Base-by-base conservation (phyloP, 2,329 filamentous ascomycete species). In the Trichoderma koningii region DNA sequence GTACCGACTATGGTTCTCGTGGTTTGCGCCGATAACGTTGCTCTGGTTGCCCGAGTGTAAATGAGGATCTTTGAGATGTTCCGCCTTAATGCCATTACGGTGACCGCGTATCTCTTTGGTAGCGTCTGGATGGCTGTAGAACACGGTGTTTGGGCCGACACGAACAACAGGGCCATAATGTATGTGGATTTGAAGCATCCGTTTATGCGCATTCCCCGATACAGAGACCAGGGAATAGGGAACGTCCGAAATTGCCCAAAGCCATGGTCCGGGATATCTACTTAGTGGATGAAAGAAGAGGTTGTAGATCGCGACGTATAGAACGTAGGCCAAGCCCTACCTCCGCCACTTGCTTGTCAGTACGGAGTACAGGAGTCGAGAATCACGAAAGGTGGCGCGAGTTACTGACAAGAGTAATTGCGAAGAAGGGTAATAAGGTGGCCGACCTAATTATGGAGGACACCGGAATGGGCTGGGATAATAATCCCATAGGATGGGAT, bases 1-100 rank as follows among this genome's bases (percentile, higher is more conserved):
- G 47, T 70, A 68, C 12, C 68, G 68, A 48, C 57, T 53, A 55
- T 75, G 73, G 44, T 69, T 63, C 2, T 64, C 68, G 12, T 66
- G 62, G 15, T 63, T 57, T 48, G 67, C 66, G 23, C 60, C 64
- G 53, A 72, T 65, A 48, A 72, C 63, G 45, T 65, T 67, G 2
- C 67, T 55, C 19, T 34, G 30, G 9, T 52, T 41, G 19, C 52
- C 30, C 14, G 12, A 26, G 23, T 56, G 44, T 12, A 44, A 51
- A 21, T 23, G 42, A 9, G 59, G 57, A 17, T 64, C 61, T 55
- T 69, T 69, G 1, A 41, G 17, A 26, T 66, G 44, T 47, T 68
- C 65, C 6, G 23, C 17, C 63, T 61, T 57, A 14, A 60, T 66
- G 19, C 41, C 42, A 62, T 69, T 68, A 23, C 65, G 65, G 56